Evolutionary conservation across 176 grass and related monocot species (phyloP).

Genomic region (Carex myosuroides): DNA sequence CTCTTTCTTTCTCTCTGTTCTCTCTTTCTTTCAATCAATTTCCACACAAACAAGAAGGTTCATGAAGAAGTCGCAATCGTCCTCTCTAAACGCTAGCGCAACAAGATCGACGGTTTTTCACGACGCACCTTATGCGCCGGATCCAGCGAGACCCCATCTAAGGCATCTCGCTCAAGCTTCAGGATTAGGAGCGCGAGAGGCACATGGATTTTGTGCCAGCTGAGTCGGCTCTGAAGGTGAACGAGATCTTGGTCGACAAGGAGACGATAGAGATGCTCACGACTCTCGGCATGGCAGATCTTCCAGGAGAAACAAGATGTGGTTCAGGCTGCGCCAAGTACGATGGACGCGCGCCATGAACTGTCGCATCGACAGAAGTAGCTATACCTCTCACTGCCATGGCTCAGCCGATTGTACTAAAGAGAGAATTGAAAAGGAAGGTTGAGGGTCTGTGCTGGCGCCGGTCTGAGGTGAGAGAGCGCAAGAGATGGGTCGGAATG

Average conservation of each 20-base stretch:
- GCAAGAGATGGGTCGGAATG: too few relatives aligned
- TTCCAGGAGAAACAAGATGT: slow-evolving; percentile 57
- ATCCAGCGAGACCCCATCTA: slow-evolving; percentile 82
- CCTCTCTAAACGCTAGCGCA: slow-evolving; percentile 64
- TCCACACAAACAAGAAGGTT: slow-evolving; percentile 92
- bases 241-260: slow-evolving; percentile 76
- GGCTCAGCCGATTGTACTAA: too few relatives aligned
- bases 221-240: slow-evolving; percentile 77
- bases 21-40: slow-evolving; percentile 25
- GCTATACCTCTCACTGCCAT: too few relatives aligned
- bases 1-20: too few relatives aligned
- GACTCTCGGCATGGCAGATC: slow-evolving; percentile 67
- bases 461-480: too few relatives aligned
- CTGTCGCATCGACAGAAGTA: too few relatives aligned
- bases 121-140: slow-evolving; percentile 80
- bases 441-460: too few relatives aligned
- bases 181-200: slow-evolving; percentile 93
- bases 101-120: slow-evolving; percentile 82
- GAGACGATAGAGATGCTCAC: slow-evolving; percentile 84
- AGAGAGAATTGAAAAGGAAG: too few relatives aligned
- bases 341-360: not conserved
- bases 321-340: slow-evolving; percentile 10
- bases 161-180: slow-evolving; percentile 83
- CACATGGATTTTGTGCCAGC: slow-evolving; percentile 91
- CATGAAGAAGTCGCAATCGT: slow-evolving; percentile 82